Evolutionary conservation across 2,329 filamentous ascomycete species (phyloP), one percentile per base, ranked within the genome.

Genomic region (Penicillium oxalicum): DNA sequence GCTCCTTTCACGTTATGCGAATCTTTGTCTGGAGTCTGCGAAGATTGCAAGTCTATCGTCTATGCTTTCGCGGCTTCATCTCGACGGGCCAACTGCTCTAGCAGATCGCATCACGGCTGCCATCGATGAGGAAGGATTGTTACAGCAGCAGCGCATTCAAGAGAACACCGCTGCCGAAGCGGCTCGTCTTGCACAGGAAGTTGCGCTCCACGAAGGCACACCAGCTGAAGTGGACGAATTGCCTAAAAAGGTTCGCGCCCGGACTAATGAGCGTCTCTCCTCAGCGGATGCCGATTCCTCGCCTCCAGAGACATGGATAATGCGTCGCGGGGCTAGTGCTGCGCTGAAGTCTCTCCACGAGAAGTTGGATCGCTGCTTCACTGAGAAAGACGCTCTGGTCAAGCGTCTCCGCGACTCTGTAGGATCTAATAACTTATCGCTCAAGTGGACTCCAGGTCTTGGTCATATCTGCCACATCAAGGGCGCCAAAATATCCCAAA

Each of bases 101-200:
- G 87, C 91, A 2, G 70, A 74, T 24, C 79, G 78, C 24, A 95
- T 98, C 50, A 72, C 79, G 43, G 75, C 79, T 2, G 84, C 91
- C 4, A 95, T 98, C 49, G 93, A 98, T 61, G 93, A 97, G 70
- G 91, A 96, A 54, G 88, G 90, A 0, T 74, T 97, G n/a, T 77
- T 83, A 12, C 82, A 88, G 56, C 84, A 88, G 60, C 91, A 96
- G 60, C 80, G 85, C 33, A 77, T 85, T 1, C 83, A 93, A 57
- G 84, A 91, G 52, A 82, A 79, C 45, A 82, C 88, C 54, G 82
- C 83, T 0, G 81, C 77, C 18, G 80, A 85, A 51, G 82, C 93
- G 59, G 80, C 87, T 25, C 80, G 81, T 1, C 74, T 95, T 41
- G 88, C 88, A 5, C 81, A 90, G 63, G 79, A 86, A 48, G 79